Evolutionary conservation across 345 rosid species (phyloP), one percentile per base, ranked within the genome.

Genomic region (Sapria himalayana): DNA sequence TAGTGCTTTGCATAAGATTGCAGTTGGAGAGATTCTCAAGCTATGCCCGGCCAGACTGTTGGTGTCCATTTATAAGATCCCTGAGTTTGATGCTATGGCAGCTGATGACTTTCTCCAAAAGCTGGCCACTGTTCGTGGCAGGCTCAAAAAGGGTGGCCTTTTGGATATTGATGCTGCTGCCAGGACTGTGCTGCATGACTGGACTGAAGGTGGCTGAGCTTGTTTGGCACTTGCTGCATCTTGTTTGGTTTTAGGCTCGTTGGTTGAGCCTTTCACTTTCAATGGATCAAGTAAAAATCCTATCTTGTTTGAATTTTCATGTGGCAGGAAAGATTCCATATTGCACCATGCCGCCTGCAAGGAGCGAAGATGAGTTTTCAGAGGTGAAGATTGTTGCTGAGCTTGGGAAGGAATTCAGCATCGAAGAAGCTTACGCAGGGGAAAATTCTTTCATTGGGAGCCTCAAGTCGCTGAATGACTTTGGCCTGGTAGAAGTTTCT

Each of bases 161-260:
- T 77, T 76, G 42, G 93, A 89, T 57, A 76, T 69, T 33, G 86
- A 82, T 7, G 77, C 95, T 44, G 71, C 92, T 37, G 93, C 98
- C 8, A 76, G 79, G 60, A 73, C 82, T 43, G 71, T 82, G 52
- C 66, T 89, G 62, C 94, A 69, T 39, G 92, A 82, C 63, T 82
- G 92, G 94, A 82, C 78, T 56, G 78, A 75, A 47, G 94, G 92
- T 78, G 64, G n/a, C n/a, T n/a, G n/a, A n/a, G n/a, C n/a, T n/a
- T n/a, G n/a, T n/a, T n/a, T n/a, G n/a, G n/a, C n/a, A n/a, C n/a
- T n/a, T n/a, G n/a, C n/a, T n/a, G n/a, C n/a, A n/a, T n/a, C n/a
- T n/a, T n/a, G n/a, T n/a, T n/a, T n/a, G n/a, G n/a, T n/a, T n/a
- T n/a, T n/a, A n/a, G n/a, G n/a, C n/a, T n/a, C n/a, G n/a, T n/a